Evolutionary conservation across 1,284 basidiomycete species (phyloP).

Genomic region (Ganoderma lucidum): DNA sequence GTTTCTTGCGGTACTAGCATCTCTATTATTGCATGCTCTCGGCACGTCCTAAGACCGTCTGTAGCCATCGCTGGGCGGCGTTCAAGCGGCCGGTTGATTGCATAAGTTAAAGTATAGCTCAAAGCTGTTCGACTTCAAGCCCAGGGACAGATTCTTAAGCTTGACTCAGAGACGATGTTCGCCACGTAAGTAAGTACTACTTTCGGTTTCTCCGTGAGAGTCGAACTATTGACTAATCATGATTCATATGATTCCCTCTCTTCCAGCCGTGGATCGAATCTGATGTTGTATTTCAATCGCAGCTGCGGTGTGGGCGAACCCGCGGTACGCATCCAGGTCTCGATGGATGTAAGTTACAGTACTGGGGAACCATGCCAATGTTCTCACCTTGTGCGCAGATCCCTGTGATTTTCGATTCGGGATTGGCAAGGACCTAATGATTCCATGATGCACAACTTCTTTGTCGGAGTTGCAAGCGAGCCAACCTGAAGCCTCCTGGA

Average conservation of each 20-base stretch:
- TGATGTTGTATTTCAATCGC: not conserved
- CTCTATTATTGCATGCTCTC: not conserved
- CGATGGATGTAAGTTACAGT: not conserved
- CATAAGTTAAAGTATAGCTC: too few relatives aligned
- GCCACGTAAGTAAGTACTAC: not conserved
- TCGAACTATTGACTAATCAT: not conserved
- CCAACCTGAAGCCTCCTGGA: not conserved
- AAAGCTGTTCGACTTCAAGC: not conserved
- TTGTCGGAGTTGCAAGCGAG: not conserved
- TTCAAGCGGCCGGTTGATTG: not conserved
- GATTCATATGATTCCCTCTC: not conserved
- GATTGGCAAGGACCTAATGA: not conserved
- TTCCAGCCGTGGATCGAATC: not conserved
- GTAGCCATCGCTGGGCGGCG: not conserved
- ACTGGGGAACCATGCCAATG: not conserved
- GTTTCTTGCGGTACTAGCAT: not conserved
- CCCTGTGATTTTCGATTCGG: not conserved
- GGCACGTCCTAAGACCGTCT: too few relatives aligned
- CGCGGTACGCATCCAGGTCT: not conserved
- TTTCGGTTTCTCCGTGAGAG: not conserved
- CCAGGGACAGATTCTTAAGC: not conserved
- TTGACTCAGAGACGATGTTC: not conserved
- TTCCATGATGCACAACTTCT: not conserved
- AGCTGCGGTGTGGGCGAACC: not conserved
- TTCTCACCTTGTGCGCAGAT: not conserved